Percentiles rank a stretch among this genome's conserved stretches.
phyloP scores from a whole-genome alignment of 2,329 filamentous ascomycete species.

The Drechslerella stenobrocha region DNA sequence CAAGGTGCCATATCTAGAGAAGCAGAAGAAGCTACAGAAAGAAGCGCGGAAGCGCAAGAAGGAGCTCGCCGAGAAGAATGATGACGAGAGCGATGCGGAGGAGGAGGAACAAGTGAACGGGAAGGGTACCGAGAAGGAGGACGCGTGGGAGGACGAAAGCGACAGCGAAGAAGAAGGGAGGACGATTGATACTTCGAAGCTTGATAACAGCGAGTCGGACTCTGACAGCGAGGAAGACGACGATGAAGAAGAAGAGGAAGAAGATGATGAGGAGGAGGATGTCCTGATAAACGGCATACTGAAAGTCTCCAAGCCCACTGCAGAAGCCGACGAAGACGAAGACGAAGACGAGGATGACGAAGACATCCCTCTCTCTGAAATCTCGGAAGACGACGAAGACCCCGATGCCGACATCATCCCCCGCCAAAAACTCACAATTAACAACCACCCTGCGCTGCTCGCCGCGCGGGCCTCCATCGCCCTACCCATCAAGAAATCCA shows the following conservation, averaged over 20 bases:
- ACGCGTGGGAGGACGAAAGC: conserved; percentile 57
- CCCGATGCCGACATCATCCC: conserved; percentile 82
- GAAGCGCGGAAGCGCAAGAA: conserved; percentile 58
- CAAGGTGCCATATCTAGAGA: conserved; percentile 58
- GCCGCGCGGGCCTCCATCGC: conserved; percentile 78
- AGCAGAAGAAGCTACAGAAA: conserved; percentile 57
- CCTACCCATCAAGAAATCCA: conserved; percentile 66
- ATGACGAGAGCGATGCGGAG: conserved; percentile 54
- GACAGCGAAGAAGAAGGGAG: conserved; percentile 26
- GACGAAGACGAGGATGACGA: conserved; percentile 68
- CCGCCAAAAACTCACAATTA: conserved; percentile 91
- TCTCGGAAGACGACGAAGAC: conserved; percentile 67
- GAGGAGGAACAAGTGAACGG: conserved; percentile 26
- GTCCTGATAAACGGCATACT: conserved; percentile 55
- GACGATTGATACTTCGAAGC: conserved; percentile 55
- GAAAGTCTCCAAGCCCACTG: conserved; percentile 49
- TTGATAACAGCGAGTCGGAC: conserved; percentile 49
- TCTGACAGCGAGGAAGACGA: conserved; percentile 50
- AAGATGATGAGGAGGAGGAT: conserved; percentile 54
- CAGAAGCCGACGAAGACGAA: conserved; percentile 64
- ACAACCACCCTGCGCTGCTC: conserved; percentile 87
- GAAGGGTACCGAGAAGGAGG: conserved; percentile 54
- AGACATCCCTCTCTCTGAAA: conserved; percentile 85
- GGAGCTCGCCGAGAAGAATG: conserved; percentile 56
- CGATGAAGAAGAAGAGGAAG: conserved; percentile 51